These are phyloP conservation scores for Colletotrichum chrysophilum DNA, from an alignment of 2,329 filamentous ascomycete species.

Conservation along the genomic window DNA sequence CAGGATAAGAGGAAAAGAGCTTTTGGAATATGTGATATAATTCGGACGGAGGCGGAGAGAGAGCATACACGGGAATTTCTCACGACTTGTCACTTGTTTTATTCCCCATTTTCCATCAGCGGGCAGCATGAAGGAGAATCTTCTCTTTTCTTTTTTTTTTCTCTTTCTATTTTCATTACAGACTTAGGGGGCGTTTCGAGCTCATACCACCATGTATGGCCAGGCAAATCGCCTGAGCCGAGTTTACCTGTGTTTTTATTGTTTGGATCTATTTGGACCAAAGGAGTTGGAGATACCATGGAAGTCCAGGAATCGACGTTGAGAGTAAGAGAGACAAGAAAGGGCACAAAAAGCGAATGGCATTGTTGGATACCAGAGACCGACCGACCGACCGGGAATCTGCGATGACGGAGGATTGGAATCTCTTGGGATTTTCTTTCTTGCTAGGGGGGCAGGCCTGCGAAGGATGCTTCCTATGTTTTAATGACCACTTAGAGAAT, in stretches of 20 bases:
- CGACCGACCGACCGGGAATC: not conserved
- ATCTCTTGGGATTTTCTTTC: not conserved
- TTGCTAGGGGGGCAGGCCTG: not conserved
- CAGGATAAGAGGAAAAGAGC: not conserved
- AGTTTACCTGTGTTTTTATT: not conserved
- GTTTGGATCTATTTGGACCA: not conserved
- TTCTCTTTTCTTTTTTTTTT: not conserved
- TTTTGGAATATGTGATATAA: not conserved
- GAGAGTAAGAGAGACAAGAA: not conserved
- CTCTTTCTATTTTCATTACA: not conserved
- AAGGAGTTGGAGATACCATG: conserved; percentile 21
- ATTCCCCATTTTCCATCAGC: conserved; percentile 10
- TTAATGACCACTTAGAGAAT: not conserved
- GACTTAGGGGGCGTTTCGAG: not conserved
- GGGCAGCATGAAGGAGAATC: conserved; percentile 12
- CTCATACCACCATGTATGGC: not conserved
- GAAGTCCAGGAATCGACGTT: not conserved
- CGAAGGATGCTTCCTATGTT: not conserved
- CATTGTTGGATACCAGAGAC: not conserved
- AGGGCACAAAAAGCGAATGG: not conserved
- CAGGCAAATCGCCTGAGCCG: not conserved
- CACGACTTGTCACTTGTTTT: conserved; percentile 21
- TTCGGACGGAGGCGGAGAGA: conserved; percentile 1
- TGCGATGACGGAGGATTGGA: not conserved
- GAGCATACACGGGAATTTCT: not conserved